Base-by-base conservation (phyloP, 1,284 basidiomycete species). In the Phaffia rhodozyma region DNA sequence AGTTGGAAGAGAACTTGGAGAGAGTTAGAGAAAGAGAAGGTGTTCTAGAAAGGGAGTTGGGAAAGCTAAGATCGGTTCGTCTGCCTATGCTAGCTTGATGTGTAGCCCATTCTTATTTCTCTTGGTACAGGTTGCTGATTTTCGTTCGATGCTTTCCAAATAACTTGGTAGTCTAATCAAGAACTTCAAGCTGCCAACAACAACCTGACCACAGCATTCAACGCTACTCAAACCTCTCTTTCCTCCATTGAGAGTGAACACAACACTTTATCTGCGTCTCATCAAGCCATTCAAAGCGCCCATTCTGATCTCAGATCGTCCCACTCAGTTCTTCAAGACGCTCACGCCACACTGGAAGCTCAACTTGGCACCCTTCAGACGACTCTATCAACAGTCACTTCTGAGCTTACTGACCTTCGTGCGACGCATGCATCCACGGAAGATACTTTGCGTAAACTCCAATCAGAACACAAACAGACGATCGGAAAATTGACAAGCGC, bases 1-100 rank as follows among this genome's bases (percentile, higher is more conserved):
- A 66, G 54, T 38, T 69, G 1, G 68, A 72, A 66, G 63, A 63
- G 7, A 54, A 55, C 57, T 43, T 76, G n/a, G 74, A 74, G 47
- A 68, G 75, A 38, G 69, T 70, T 9, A 68, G 73, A 48, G 72
- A 72, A 48, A 68, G 75, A 23, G 74, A 75, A 65, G 71, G 72
- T 3, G 72, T 69, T 0, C 65, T 77, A 30, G 76, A 77, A 63
- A 68, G 69, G 2, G 75, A 76, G 65, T 60, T 76, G 2, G 72
- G 70, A 5, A 64, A 72, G 34, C 68, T 77, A 63, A 71, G 74
- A 59, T 70, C 72, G 70, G 75, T 76, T 47, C 38, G 16, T 30
- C n/a, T 34, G 20, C 21, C 2, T 34, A 11, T 16, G 20, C 23
- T 11, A 2, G n/a, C 13, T 34, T 9, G 21, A 18, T 13, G 38